Percentiles rank a stretch among this genome's conserved stretches.
Evolutionary conservation across 2,329 filamentous ascomycete genomes (phyloP).

Genomic region (Diaporthe australafricana): DNA sequence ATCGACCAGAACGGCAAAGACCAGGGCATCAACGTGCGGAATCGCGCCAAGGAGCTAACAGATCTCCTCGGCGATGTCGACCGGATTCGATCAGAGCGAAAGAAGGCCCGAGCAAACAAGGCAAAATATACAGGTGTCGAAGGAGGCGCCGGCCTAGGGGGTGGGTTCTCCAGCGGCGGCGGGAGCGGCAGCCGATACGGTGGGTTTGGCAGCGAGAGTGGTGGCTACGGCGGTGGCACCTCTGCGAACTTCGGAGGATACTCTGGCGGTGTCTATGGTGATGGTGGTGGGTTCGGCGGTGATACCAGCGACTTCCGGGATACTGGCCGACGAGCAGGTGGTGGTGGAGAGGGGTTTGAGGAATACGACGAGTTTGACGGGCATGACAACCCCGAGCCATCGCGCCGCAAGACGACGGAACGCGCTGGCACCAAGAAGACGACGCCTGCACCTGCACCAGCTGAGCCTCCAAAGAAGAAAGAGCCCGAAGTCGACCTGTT

Average conservation of each 20-base stretch:
- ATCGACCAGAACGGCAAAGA: slow-evolving; percentile 98
- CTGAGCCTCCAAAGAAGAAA: slow-evolving; percentile 81
- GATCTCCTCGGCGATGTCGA: slow-evolving; percentile 96
- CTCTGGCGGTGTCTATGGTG: slow-evolving; percentile 86
- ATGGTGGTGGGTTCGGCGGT: slow-evolving; percentile 92
- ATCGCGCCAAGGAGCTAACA: slow-evolving; percentile 93
- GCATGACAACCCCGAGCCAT: slow-evolving; percentile 61
- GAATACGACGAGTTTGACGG: slow-evolving; percentile 98
- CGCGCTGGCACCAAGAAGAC: slow-evolving; percentile 70
- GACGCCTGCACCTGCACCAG: slow-evolving; percentile 44
- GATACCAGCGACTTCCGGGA: slow-evolving; percentile 79
- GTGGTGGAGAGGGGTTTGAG: slow-evolving; percentile 80
- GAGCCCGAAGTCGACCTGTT: slow-evolving; percentile 93
- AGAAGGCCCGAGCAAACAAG: slow-evolving; percentile 90
- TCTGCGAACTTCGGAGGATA: slow-evolving; percentile 66
- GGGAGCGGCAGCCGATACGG: slow-evolving; percentile 74
- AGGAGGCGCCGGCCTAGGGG: slow-evolving; percentile 75
- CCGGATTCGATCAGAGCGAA: slow-evolving; percentile 81
- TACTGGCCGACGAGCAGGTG: slow-evolving; percentile 58
- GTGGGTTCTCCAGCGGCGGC: slow-evolving; percentile 62
- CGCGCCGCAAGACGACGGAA: slow-evolving; percentile 41
- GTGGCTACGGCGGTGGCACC: slow-evolving; percentile 71
- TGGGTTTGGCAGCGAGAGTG: slow-evolving; percentile 91
- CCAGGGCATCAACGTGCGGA: slow-evolving; percentile 96
- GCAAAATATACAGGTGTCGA: slow-evolving; percentile 97